Evolutionary conservation across 1,284 basidiomycete species (phyloP).

Genomic region (Sanghuangporus baumii): DNA sequence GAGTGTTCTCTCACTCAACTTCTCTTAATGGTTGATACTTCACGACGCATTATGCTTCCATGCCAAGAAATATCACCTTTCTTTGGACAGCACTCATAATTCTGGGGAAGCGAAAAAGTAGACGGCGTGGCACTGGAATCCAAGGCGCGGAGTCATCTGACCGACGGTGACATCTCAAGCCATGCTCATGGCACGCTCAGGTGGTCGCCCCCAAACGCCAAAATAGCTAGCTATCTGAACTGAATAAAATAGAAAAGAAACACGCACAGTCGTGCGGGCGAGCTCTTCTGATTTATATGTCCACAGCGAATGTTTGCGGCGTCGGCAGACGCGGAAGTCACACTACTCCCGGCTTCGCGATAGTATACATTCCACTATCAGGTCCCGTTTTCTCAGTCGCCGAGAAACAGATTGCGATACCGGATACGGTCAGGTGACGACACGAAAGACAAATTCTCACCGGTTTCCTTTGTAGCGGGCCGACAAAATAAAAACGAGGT

Average conservation of each 20-base stretch:
- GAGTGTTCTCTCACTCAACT: neutral
- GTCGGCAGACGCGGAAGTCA: neutral
- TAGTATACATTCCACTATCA: neutral
- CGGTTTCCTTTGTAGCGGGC: too few species aligned
- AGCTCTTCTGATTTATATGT: neutral
- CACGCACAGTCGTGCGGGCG: neutral
- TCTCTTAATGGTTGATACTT: neutral
- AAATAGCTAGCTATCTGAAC: neutral
- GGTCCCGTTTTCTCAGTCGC: neutral
- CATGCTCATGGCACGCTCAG: neutral
- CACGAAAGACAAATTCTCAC: too few species aligned
- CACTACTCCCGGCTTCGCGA: neutral
- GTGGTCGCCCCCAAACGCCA: neutral
- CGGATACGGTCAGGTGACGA: neutral
- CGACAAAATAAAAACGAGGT: neutral
- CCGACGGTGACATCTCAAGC: neutral
- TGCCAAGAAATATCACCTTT: neutral
- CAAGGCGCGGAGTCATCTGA: neutral
- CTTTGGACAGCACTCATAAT: neutral
- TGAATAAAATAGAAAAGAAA: constrained; percentile 2
- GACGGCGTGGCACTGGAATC: neutral
- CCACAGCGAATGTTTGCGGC: neutral
- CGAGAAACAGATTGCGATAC: neutral
- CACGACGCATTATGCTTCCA: neutral
- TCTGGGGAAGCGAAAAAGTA: neutral